Evolutionary conservation across 2,329 filamentous ascomycete genomes (phyloP).

Genomic region (Diaporthe sp.): DNA sequence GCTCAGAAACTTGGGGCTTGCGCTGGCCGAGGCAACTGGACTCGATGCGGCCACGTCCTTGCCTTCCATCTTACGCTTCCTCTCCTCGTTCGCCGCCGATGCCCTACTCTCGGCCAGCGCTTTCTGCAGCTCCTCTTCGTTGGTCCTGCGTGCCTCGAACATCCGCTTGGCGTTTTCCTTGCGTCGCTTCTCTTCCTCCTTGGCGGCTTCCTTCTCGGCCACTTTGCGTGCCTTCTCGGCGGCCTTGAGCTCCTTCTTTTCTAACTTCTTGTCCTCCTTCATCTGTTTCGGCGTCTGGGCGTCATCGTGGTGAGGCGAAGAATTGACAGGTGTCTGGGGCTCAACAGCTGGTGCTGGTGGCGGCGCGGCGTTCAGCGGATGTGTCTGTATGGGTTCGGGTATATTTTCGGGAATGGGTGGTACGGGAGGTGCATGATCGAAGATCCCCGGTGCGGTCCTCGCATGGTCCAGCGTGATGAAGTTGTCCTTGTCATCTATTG

Average conservation of each 20-base stretch:
- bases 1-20: constrained; percentile 64
- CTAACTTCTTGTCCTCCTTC: constrained; percentile 74
- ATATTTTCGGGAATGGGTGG: constrained; percentile 43
- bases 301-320: constrained; percentile 66
- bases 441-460: constrained; percentile 68
- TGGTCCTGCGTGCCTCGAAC: constrained; percentile 60
- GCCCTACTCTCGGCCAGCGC: constrained; percentile 76
- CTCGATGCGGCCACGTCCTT: constrained; percentile 50
- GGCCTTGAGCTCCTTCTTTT: constrained; percentile 76
- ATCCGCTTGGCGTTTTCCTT: constrained; percentile 51
- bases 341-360: constrained; percentile 45
- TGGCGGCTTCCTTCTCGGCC: constrained; percentile 60
- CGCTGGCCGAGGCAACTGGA: constrained; percentile 42
- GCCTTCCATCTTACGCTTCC: constrained; percentile 54
- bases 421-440: constrained; percentile 40
- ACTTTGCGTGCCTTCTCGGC: constrained; percentile 62
- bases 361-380: constrained; percentile 47
- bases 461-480: constrained; percentile 75
- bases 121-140: constrained; percentile 72
- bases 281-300: constrained; percentile 50
- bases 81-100: constrained; percentile 67
- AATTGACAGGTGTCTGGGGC: constrained; percentile 40
- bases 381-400: constrained; percentile 41
- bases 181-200: constrained; percentile 57
- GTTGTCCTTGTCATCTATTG: constrained; percentile 61